Evolutionary conservation across 352 stramenopile genomes (phyloP).

Genomic region (Pythium apleroticum): DNA sequence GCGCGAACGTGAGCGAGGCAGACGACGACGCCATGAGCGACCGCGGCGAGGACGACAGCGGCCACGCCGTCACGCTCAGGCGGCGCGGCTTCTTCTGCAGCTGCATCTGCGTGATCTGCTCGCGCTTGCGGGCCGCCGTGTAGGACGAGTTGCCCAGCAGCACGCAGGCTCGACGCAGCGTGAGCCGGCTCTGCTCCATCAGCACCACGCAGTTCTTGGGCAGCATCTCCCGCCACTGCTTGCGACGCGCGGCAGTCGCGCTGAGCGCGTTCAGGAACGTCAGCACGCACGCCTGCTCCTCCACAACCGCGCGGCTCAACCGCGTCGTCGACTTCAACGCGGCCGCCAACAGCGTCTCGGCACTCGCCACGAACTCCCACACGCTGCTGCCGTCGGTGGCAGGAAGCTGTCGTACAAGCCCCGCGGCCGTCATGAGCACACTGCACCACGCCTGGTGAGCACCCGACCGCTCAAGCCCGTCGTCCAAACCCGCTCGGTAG

Average conservation of each 20-base stretch:
- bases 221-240: slow-evolving; percentile 60
- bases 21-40: slow-evolving; percentile 39
- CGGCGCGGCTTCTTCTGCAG: slow-evolving; percentile 31
- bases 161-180: slow-evolving; percentile 53
- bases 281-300: slow-evolving; percentile 47
- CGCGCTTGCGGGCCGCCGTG: slow-evolving; percentile 17
- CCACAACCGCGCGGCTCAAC: slow-evolving; percentile 44
- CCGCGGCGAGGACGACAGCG: slow-evolving; percentile 32
- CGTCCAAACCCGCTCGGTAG: slow-evolving; percentile 29
- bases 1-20: slow-evolving; percentile 43
- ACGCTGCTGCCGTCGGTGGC: slow-evolving; percentile 21
- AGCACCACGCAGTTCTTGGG: slow-evolving; percentile 50
- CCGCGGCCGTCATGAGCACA: slow-evolving; percentile 34
- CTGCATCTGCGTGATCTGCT: slow-evolving; percentile 26
- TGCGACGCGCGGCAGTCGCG: slow-evolving; percentile 23
- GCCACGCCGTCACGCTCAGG: slow-evolving; percentile 29
- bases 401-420: slow-evolving; percentile 17
- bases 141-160: slow-evolving; percentile 52
- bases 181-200: slow-evolving; percentile 63
- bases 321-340: slow-evolving; percentile 35
- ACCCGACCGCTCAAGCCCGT: slow-evolving; percentile 32
- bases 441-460: slow-evolving; percentile 65
- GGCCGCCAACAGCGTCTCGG: slow-evolving; percentile 43
- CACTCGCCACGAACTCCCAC: slow-evolving; percentile 59
- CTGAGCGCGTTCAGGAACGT: slow-evolving; percentile 53